phyloP scores from a whole-genome alignment of 345 rosid genomes.

The Eucalyptus lansdowneana region DNA sequence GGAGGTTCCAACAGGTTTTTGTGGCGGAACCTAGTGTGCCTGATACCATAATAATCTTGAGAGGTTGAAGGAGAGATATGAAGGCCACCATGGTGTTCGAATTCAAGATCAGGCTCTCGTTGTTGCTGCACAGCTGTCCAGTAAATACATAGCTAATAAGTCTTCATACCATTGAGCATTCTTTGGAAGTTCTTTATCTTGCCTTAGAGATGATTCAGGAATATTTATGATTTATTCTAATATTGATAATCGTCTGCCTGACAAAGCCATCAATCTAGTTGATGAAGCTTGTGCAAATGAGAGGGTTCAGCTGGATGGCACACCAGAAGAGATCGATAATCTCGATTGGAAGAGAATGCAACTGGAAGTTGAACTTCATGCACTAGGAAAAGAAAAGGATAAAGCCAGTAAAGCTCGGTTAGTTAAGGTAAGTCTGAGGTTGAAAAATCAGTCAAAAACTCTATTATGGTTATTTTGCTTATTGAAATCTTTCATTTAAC shows the following conservation, averaged over 20 bases:
- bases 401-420: not conserved
- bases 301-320: slow-evolving; percentile 82
- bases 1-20: slow-evolving; percentile 83
- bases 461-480: not conserved
- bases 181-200: too few relatives aligned
- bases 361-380: slow-evolving; percentile 78
- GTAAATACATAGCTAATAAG: slow-evolving; percentile 73
- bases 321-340: slow-evolving; percentile 84
- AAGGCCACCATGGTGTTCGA: slow-evolving; percentile 89
- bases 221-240: not conserved
- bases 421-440: too few relatives aligned
- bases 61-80: slow-evolving; percentile 91
- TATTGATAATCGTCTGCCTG: slow-evolving; percentile 74
- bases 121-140: slow-evolving; percentile 74
- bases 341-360: slow-evolving; percentile 80
- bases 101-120: slow-evolving; percentile 77
- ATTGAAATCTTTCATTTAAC: not conserved
- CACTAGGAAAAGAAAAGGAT: slow-evolving; percentile 83
- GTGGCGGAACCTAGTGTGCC: slow-evolving; percentile 87
- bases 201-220: too few relatives aligned
- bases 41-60: slow-evolving; percentile 67
- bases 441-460: too few relatives aligned
- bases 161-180: not conserved
- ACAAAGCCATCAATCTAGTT: slow-evolving; percentile 83
- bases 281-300: slow-evolving; percentile 93